Conservation (phyloP, 2,329 filamentous ascomycete species). For the Cercospora janseana region DNA sequence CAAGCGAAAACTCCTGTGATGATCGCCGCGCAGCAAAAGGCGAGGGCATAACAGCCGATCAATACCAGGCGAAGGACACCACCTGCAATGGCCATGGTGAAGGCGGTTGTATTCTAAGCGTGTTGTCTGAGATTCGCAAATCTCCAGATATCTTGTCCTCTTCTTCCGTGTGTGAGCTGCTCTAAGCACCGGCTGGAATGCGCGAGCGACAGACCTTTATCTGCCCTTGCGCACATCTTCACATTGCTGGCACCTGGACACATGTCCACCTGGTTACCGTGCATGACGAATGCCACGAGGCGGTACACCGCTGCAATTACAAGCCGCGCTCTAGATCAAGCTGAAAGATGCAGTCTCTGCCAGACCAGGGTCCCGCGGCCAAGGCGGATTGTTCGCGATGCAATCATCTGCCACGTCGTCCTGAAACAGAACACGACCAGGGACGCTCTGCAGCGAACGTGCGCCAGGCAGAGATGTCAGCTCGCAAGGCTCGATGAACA, state of each 20-base stretch:
- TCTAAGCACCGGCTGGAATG: neutral
- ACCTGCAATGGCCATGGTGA: slow-evolving; percentile 15
- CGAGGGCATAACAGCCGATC: slow-evolving; percentile 14
- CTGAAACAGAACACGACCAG: neutral
- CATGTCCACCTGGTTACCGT: neutral
- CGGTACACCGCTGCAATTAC: neutral
- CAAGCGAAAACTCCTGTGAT: slow-evolving; percentile 21
- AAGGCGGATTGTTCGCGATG: neutral
- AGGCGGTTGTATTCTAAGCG: neutral
- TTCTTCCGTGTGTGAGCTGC: neutral
- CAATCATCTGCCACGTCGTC: neutral
- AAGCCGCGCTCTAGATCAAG: slow-evolving; percentile 1
- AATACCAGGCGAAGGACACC: slow-evolving; percentile 17
- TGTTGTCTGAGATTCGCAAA: neutral
- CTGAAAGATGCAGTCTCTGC: neutral
- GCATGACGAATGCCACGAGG: slow-evolving; percentile 8
- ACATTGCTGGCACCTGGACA: neutral
- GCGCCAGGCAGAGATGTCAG: neutral
- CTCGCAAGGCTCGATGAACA: neutral
- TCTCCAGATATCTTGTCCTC: neutral
- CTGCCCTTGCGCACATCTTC: neutral
- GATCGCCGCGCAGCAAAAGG: slow-evolving; percentile 11
- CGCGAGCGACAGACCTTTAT: neutral
- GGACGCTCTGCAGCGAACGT: neutral
- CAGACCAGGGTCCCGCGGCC: neutral